Evolutionary conservation across 2,329 filamentous ascomycete genomes (phyloP).

Genomic region (Diplodia mutila): DNA sequence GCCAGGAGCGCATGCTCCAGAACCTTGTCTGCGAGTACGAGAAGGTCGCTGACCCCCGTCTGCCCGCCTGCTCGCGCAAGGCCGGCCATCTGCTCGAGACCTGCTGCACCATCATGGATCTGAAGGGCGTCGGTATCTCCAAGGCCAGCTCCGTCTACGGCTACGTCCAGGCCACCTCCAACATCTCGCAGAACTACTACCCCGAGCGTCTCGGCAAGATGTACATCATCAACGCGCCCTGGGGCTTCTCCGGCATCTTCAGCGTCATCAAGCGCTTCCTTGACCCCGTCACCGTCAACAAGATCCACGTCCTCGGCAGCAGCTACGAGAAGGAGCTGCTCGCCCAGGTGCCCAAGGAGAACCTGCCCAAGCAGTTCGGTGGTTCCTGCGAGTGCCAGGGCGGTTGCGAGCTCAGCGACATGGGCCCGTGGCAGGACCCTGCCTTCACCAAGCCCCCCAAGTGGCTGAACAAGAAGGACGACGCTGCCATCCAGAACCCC

Average conservation of each 20-base stretch:
- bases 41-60: slow-evolving; percentile 87
- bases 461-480: slow-evolving; percentile 46
- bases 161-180: slow-evolving; percentile 83
- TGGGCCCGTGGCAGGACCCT: slow-evolving; percentile 82
- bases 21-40: slow-evolving; percentile 99
- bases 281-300: slow-evolving; percentile 93
- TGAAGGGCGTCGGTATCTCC: slow-evolving; percentile 87
- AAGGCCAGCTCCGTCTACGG: slow-evolving; percentile 83
- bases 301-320: slow-evolving; percentile 87
- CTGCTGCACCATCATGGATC: slow-evolving; percentile 97
- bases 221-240: slow-evolving; percentile 97
- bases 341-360: slow-evolving; percentile 83
- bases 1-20: slow-evolving; percentile 88
- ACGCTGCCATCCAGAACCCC: slow-evolving; percentile 37
- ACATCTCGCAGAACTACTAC: slow-evolving; percentile 98
- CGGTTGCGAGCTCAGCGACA: slow-evolving; percentile 85
- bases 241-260: slow-evolving; percentile 90
- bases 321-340: slow-evolving; percentile 84
- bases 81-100: slow-evolving; percentile 89
- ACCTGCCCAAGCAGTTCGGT: slow-evolving; percentile 84
- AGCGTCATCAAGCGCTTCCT: slow-evolving; percentile 88
- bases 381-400: slow-evolving; percentile 80
- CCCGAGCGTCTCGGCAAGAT: slow-evolving; percentile 94
- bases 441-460: slow-evolving; percentile 65
- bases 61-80: slow-evolving; percentile 95